These are phyloP conservation scores for Hygrophorus russula DNA, from an alignment of 768 basidiomycete species.

Conservation along the genomic window DNA sequence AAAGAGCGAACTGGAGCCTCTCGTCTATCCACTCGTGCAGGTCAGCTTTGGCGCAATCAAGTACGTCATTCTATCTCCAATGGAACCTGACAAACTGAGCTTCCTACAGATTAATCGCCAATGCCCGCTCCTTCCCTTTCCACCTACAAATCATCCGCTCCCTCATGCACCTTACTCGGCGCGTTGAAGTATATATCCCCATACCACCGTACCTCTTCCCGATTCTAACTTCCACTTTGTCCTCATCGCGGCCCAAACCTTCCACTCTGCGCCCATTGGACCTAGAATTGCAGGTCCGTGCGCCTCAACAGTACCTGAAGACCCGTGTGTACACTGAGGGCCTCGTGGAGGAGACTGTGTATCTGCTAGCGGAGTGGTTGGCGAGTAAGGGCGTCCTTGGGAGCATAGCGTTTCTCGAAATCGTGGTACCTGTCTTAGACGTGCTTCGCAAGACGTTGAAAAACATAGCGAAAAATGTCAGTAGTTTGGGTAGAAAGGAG, in stretches of 20 bases:
- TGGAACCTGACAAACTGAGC: constrained; percentile 2
- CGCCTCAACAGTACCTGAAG: constrained; percentile 79
- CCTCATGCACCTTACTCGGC: constrained; percentile 72
- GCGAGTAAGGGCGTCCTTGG: constrained; percentile 58
- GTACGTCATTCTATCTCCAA: constrained; percentile 32
- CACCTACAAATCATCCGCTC: constrained; percentile 90
- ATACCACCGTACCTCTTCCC: constrained; percentile 81
- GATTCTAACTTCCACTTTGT: constrained; percentile 68
- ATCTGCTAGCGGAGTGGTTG: constrained; percentile 76
- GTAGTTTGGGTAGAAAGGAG: constrained; percentile 54
- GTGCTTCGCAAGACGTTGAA: constrained; percentile 69
- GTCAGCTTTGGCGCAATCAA: constrained; percentile 88
- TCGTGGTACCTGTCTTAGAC: constrained; percentile 68
- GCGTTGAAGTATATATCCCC: constrained; percentile 81
- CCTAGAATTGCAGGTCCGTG: constrained; percentile 76
- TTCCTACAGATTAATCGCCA: constrained; percentile 67
- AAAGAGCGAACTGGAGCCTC: constrained; percentile 72
- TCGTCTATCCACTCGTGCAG: constrained; percentile 94
- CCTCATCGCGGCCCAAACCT: constrained; percentile 62
- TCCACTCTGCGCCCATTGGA: constrained; percentile 85
- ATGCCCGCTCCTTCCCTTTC: constrained; percentile 86
- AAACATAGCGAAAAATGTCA: constrained; percentile 29
- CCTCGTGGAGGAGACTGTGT: constrained; percentile 71
- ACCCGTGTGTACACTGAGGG: constrained; percentile 82
- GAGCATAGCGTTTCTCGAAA: constrained; percentile 90